phyloP scores from a whole-genome alignment of 495 filamentous ascomycete species.

The Aspergillus steynii region DNA sequence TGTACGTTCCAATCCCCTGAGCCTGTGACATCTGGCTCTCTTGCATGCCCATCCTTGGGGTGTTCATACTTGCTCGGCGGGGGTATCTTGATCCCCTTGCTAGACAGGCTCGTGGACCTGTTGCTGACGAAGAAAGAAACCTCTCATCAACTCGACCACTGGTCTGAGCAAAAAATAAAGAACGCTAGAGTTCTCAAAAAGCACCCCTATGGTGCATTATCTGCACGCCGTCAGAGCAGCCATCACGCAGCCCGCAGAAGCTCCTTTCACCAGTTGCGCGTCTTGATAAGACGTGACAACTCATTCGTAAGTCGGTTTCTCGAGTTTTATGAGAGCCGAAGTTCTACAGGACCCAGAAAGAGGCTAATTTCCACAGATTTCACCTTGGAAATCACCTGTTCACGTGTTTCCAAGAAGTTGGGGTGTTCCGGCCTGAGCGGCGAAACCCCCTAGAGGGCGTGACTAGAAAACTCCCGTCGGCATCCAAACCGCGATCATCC shows the following conservation, averaged over 20 bases:
- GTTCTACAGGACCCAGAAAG: neutral
- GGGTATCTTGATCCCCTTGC: neutral
- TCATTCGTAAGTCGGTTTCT: neutral
- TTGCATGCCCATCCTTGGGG: neutral
- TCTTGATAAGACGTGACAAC: neutral
- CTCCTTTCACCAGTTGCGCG: neutral
- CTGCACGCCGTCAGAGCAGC: neutral
- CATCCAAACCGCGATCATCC: constrained; percentile 24
- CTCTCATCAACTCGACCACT: neutral
- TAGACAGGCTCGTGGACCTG: neutral
- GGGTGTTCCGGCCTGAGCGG: constrained; percentile 25
- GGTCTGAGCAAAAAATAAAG: neutral
- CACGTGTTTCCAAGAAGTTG: constrained; percentile 3
- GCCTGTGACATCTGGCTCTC: neutral
- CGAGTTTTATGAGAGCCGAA: neutral
- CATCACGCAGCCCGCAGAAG: neutral
- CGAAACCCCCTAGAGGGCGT: constrained; percentile 25
- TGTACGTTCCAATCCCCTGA: neutral
- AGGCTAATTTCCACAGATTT: neutral
- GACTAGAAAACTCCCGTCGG: constrained; percentile 30
- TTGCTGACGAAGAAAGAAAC: neutral
- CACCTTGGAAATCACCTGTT: neutral
- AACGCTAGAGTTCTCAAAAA: neutral
- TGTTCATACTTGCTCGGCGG: neutral
- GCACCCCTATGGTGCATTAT: neutral